phyloP scores from a whole-genome alignment of 176 grass and related monocot species.

The Eleusine indica region DNA sequence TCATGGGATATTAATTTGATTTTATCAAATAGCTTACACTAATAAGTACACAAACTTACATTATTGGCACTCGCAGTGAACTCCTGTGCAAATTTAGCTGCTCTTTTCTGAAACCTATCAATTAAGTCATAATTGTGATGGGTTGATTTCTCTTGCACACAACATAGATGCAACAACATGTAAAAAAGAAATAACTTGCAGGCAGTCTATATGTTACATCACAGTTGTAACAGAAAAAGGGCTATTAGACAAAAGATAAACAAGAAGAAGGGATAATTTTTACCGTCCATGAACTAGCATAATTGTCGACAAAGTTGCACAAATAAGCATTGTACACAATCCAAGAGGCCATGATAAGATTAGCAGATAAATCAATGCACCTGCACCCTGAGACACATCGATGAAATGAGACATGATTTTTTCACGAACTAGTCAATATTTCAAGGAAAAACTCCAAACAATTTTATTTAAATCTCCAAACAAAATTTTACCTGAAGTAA shows the following conservation, averaged over 20 bases:
- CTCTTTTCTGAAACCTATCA: constrained; percentile 88
- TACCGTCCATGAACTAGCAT: constrained; percentile 92
- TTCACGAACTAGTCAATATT: constrained; percentile 8
- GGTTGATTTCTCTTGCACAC: constrained; percentile 7
- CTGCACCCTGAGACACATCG: constrained; percentile 69
- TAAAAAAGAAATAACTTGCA: constrained; percentile 4
- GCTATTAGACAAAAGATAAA: background rate
- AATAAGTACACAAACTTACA: constrained; percentile 53
- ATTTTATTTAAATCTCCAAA: background rate
- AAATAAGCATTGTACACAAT: constrained; percentile 80
- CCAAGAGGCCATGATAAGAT: constrained; percentile 98
- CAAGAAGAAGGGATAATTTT: constrained; percentile 26
- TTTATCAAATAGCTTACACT: constrained; percentile 36
- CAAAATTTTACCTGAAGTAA: constrained; percentile 73
- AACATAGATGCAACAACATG: constrained; percentile 28
- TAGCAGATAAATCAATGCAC: constrained; percentile 91
- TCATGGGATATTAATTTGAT: constrained; percentile 8
- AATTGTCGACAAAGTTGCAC: constrained; percentile 71
- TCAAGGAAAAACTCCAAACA: constrained; percentile 18
- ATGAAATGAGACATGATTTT: constrained; percentile 34
- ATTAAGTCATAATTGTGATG: constrained; percentile 38
- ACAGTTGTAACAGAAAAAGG: constrained; percentile 1
- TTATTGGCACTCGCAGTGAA: constrained; percentile 94
- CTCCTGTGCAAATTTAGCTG: constrained; percentile 88
- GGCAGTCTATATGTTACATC: constrained; percentile 2